Evolutionary conservation across 441 rosid species (phyloP).

Genomic region (Arabidopsis lyrata): DNA sequence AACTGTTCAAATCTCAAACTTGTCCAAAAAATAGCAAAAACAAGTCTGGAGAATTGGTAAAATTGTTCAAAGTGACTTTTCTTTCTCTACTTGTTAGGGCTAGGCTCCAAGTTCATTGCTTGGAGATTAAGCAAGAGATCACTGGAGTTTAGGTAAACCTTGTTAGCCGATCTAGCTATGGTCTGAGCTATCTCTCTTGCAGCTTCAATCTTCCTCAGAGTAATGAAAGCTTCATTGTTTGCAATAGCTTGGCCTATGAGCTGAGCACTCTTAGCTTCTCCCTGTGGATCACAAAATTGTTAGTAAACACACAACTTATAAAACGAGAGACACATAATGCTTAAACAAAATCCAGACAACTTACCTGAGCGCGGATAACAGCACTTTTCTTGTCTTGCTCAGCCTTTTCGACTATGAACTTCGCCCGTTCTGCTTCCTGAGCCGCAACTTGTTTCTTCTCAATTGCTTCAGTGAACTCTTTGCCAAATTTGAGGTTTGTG

Average conservation of each 20-base stretch:
- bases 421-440: constrained; percentile 86
- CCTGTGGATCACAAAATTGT: constrained; percentile 46
- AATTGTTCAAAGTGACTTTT: background rate
- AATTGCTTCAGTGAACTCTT: constrained; percentile 80
- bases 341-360: background rate
- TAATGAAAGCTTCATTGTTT: constrained; percentile 80
- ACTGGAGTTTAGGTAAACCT: constrained; percentile 65
- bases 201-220: constrained; percentile 84
- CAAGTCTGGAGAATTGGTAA: background rate
- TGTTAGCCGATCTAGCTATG: constrained; percentile 68
- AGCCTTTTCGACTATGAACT: constrained; percentile 81
- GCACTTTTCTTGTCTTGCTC: constrained; percentile 93
- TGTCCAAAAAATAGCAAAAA: background rate
- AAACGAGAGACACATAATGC: background rate
- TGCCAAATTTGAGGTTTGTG: constrained; percentile 75
- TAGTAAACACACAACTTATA: background rate
- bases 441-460: constrained; percentile 91
- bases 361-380: constrained; percentile 80
- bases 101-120: constrained; percentile 59
- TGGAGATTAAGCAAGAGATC: constrained; percentile 83
- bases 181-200: constrained; percentile 84
- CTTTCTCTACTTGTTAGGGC: constrained; percentile 43
- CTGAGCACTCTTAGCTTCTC: constrained; percentile 90
- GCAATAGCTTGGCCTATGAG: constrained; percentile 86
- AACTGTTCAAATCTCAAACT: background rate